phyloP scores from a whole-genome alignment of 2,329 filamentous ascomycete genomes.

The Calonectria pteridis region DNA sequence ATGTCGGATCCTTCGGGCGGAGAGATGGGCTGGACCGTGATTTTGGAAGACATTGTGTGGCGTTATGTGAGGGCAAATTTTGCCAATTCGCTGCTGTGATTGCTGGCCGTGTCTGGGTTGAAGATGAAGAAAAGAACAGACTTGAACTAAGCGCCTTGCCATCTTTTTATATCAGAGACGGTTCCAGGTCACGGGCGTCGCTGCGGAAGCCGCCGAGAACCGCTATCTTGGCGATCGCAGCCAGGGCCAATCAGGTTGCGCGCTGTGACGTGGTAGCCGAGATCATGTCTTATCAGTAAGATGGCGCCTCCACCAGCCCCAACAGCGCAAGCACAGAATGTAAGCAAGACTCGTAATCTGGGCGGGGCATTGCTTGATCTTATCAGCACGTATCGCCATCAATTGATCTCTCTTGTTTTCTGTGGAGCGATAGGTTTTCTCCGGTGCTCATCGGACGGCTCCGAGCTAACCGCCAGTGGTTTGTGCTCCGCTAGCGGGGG shows the following conservation, averaged over 20 bases:
- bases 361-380: background rate
- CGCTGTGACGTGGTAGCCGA: background rate
- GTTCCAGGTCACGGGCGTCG: background rate
- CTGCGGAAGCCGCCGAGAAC: constrained; percentile 23
- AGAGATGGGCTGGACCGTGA: constrained; percentile 55
- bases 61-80: background rate
- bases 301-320: background rate
- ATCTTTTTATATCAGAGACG: constrained; percentile 7
- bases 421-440: background rate
- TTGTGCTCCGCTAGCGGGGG: background rate
- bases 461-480: background rate
- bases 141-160: background rate
- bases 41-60: constrained; percentile 36
- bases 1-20: constrained; percentile 54
- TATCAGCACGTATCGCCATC: constrained; percentile 3
- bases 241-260: background rate
- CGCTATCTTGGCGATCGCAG: constrained; percentile 12
- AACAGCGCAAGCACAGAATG: background rate
- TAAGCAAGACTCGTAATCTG: background rate
- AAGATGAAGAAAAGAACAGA: background rate
- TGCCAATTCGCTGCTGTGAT: background rate
- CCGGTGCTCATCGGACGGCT: constrained; percentile 15
- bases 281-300: constrained; percentile 15
- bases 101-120: background rate
- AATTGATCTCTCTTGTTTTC: background rate